Conservation (phyloP, 345 rosid species). For the Crucihimalaya himalaica region DNA sequence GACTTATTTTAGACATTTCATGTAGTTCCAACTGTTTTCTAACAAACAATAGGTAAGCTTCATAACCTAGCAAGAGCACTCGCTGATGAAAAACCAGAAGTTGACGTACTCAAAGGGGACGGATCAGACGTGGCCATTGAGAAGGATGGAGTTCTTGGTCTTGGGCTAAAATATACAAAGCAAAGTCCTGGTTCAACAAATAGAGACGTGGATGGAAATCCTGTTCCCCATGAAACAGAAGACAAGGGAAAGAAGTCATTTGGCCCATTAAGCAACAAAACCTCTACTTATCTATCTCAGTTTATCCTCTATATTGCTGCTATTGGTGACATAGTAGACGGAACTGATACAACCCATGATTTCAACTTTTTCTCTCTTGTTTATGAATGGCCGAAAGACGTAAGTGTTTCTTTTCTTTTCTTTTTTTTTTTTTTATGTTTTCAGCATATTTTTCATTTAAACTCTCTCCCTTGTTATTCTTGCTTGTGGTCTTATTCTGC, state of each 20-base stretch:
- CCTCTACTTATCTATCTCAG: slow-evolving; percentile 83
- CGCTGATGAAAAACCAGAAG: slow-evolving; percentile 85
- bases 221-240: slow-evolving; percentile 61
- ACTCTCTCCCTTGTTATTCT: neutral
- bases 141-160: slow-evolving; percentile 84
- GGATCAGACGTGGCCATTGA: slow-evolving; percentile 54
- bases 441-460: slow-evolving; percentile 19
- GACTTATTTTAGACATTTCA: slow-evolving; percentile 10
- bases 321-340: slow-evolving; percentile 97
- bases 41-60: slow-evolving; percentile 72
- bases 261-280: slow-evolving; percentile 81
- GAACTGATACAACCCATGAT: slow-evolving; percentile 98
- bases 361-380: slow-evolving; percentile 94
- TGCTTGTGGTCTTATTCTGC: neutral
- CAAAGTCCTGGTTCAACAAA: slow-evolving; percentile 50
- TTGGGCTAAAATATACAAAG: slow-evolving; percentile 70
- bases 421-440: slow-evolving; percentile 15
- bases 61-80: slow-evolving; percentile 96
- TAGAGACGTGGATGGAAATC: slow-evolving; percentile 52
- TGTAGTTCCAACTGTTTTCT: slow-evolving; percentile 31
- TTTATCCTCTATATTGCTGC: slow-evolving; percentile 96
- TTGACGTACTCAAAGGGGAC: slow-evolving; percentile 51
- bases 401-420: slow-evolving; percentile 48
- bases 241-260: slow-evolving; percentile 76
- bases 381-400: slow-evolving; percentile 99